Conservation (phyloP, 306 rosid genomes). For the Citrullus amarus region DNA sequence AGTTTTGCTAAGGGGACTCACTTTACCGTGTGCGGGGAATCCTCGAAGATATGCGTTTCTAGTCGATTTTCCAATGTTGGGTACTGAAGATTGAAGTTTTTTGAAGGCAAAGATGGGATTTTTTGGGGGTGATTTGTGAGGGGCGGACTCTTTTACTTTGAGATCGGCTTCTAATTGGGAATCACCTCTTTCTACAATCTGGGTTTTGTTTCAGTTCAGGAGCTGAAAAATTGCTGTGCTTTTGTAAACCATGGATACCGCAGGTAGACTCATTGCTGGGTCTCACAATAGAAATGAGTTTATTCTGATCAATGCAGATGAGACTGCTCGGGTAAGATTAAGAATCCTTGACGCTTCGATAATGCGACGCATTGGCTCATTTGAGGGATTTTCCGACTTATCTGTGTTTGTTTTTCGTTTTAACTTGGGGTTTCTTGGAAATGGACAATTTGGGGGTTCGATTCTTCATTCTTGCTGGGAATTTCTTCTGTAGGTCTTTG, state of each 20-base stretch:
- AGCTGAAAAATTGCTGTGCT: background rate
- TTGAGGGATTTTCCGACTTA: background rate
- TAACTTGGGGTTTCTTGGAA: background rate
- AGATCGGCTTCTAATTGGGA: constrained; percentile 18
- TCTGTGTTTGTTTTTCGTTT: background rate
- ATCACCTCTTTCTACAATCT: background rate
- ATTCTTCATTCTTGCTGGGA: background rate
- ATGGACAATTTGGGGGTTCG: background rate
- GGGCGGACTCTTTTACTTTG: constrained; percentile 13
- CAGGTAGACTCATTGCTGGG: constrained; percentile 92
- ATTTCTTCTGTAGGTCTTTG: background rate
- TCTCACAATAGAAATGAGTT: constrained; percentile 98
- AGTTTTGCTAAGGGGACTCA: constrained; percentile 22
- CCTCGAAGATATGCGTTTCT: background rate
- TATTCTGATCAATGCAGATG: constrained; percentile 96
- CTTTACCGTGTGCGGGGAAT: background rate
- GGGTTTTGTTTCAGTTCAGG: constrained; percentile 6
- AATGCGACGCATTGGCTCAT: background rate
- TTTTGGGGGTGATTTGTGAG: constrained; percentile 17
- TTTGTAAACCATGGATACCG: constrained; percentile 53
- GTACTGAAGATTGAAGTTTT: constrained; percentile 8
- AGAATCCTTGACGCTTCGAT: background rate
- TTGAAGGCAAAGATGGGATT: constrained; percentile 19
- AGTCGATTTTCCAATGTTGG: constrained; percentile 23
- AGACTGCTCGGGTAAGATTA: constrained; percentile 53